Conservation (phyloP, 495 filamentous ascomycete species). For the Paragyromitra xinjiangensis region DNA sequence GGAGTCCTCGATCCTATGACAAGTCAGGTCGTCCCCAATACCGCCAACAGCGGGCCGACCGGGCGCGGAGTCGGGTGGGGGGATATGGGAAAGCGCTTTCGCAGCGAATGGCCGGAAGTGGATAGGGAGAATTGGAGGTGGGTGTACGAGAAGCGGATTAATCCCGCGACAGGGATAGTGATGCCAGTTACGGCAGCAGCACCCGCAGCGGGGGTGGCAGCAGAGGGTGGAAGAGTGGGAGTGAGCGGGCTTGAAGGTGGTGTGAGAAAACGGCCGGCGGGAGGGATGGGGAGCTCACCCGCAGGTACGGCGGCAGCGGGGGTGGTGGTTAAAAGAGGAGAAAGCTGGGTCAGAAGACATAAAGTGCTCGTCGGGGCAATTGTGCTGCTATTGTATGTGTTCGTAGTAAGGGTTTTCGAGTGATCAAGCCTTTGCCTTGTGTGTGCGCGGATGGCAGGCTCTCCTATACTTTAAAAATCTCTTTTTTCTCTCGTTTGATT, state of each 20-base stretch:
- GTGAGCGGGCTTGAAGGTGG: slow-evolving; percentile 68
- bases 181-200: slow-evolving; percentile 60
- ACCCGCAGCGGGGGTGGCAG: slow-evolving; percentile 60
- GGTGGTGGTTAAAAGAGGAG: slow-evolving; percentile 81
- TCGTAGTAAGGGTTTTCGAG: slow-evolving; percentile 76
- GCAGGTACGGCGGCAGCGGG: slow-evolving; percentile 75
- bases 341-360: slow-evolving; percentile 80
- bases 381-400: slow-evolving; percentile 77
- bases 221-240: slow-evolving; percentile 72
- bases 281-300: slow-evolving; percentile 56
- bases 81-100: slow-evolving; percentile 91
- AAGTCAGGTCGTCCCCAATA: slow-evolving; percentile 63
- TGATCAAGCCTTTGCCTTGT: slow-evolving; percentile 9
- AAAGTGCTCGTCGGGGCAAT: slow-evolving; percentile 74
- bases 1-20: slow-evolving; percentile 61
- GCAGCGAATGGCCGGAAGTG: slow-evolving; percentile 86
- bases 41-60: slow-evolving; percentile 60
- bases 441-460: not conserved
- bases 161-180: slow-evolving; percentile 76
- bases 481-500: not conserved
- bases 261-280: slow-evolving; percentile 13
- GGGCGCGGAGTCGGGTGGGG: slow-evolving; percentile 75
- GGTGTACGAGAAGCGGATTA: slow-evolving; percentile 84
- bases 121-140: slow-evolving; percentile 93
- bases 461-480: not conserved